Evolutionary conservation across 2,329 filamentous ascomycete genomes (phyloP).

Genomic region (Venturia asperata): DNA sequence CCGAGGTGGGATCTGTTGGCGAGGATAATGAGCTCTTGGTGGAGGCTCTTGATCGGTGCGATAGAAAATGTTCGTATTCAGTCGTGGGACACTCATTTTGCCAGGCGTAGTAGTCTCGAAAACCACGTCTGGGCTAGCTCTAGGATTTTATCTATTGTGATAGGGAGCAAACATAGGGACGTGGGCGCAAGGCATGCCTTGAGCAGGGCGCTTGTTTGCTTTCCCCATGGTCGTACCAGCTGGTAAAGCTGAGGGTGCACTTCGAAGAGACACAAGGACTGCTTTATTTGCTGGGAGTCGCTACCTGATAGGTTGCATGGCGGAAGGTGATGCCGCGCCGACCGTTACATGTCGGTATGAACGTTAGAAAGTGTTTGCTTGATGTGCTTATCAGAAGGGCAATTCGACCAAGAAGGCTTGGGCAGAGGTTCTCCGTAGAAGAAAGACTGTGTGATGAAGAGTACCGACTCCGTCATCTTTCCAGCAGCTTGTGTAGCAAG

Average conservation of each 20-base stretch:
- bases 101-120: too few species aligned
- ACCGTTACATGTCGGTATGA: not conserved
- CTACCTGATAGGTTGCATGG: not conserved
- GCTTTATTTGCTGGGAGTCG: not conserved
- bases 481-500: not conserved
- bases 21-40: not conserved
- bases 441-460: not conserved
- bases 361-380: not conserved
- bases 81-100: not conserved
- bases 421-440: not conserved
- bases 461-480: not conserved
- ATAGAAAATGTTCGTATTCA: not conserved
- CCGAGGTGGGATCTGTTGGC: not conserved
- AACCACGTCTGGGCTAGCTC: not conserved
- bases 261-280: not conserved
- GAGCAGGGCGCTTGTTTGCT: not conserved
- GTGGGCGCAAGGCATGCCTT: not conserved
- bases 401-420: not conserved
- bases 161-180: not conserved
- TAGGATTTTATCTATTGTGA: not conserved
- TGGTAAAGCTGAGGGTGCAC: not conserved
- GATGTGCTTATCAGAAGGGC: not conserved
- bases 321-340: not conserved
- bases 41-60: not conserved
- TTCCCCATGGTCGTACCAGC: not conserved